These are phyloP conservation scores for Austropuccinia psidii DNA, from an alignment of 1,284 basidiomycete species.

Conservation along the genomic window DNA sequence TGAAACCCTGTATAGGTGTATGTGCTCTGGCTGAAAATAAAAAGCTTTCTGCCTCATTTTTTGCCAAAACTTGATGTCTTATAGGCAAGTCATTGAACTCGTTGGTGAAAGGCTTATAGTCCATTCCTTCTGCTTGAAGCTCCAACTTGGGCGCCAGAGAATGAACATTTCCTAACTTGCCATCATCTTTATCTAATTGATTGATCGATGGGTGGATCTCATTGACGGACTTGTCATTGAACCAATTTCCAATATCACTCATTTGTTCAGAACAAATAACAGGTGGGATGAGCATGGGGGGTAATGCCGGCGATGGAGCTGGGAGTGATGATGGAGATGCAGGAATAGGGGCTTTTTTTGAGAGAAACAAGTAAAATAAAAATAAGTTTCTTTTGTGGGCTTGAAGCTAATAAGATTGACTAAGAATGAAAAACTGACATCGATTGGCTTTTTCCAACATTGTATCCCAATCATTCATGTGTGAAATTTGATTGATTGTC, in stretches of 20 bases:
- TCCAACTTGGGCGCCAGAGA: slow-evolving; percentile 30
- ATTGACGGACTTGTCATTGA: slow-evolving; percentile 7
- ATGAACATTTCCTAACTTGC: slow-evolving; percentile 18
- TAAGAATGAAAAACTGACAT: slow-evolving; percentile 7
- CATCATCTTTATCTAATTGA: slow-evolving; percentile 5
- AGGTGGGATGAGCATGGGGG: neutral
- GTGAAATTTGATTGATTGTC: neutral
- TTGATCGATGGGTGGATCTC: neutral
- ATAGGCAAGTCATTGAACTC: neutral
- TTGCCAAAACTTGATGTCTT: neutral
- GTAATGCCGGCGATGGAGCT: slow-evolving; percentile 2
- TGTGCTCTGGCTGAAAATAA: neutral
- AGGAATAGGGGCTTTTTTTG: too few species aligned
- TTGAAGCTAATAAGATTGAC: neutral
- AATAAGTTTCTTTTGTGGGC: neutral
- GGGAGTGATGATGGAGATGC: neutral
- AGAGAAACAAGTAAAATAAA: too few species aligned
- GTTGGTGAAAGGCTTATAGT: slow-evolving; percentile 25
- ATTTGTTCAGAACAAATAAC: neutral
- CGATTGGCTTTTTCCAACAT: slow-evolving; percentile 1
- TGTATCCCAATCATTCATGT: slow-evolving; percentile 25
- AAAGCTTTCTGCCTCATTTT: slow-evolving; percentile 21
- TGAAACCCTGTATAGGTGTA: neutral
- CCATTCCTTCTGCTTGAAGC: slow-evolving; percentile 26
- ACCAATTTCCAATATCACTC: slow-evolving; percentile 28